Base-by-base conservation (phyloP, 441 rosid genomes). In the Kokia cookei region DNA sequence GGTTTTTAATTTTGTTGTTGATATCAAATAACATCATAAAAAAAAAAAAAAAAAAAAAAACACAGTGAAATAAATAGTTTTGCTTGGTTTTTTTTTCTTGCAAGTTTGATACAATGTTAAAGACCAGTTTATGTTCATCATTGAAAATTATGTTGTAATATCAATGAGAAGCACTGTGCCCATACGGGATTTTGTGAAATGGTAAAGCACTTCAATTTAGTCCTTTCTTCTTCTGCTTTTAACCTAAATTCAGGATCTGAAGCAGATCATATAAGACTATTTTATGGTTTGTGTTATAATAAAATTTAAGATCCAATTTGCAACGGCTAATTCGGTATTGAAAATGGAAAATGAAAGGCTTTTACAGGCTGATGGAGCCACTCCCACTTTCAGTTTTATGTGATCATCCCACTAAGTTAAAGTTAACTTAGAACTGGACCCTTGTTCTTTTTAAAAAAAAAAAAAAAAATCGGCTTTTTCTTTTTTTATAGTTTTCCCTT, bases 351-450 rank as follows among this genome's bases (percentile, higher is more conserved):
- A 50, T 50, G 57, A 3, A 53, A 35, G 29, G 73, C 75, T 69
- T 78, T 76, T 51, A 75, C 78, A 57, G 77, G 69, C 77, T 68
- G 71, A 76, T 65, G 37, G 37, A 32, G 4, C 37, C 75, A 26
- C 48, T 10, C 15, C 70, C 61, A 75, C 61, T 59, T 69, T 76
- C 78, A 76, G 82, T 78, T 57, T 58, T 3, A 13, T 27, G 40
- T 26, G 78, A 37, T 69, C 78, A 78, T 79, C 77, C 89, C 89
- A 84, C 85, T 54, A 66, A 69, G 79, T 74, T 73, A 79, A 81
- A 84, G 79, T 22, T 55, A 77, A 19, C n/a, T 50, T 27, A 7
- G 65, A 59, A 66, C 81, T 75, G 76, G 89, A 78, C 71, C 37
- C 37, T 29, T 29, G 81, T 61, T 68, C 53, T 65, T 59, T 27